phyloP scores from a whole-genome alignment of 495 filamentous ascomycete species.

The Penicillium canariense region DNA sequence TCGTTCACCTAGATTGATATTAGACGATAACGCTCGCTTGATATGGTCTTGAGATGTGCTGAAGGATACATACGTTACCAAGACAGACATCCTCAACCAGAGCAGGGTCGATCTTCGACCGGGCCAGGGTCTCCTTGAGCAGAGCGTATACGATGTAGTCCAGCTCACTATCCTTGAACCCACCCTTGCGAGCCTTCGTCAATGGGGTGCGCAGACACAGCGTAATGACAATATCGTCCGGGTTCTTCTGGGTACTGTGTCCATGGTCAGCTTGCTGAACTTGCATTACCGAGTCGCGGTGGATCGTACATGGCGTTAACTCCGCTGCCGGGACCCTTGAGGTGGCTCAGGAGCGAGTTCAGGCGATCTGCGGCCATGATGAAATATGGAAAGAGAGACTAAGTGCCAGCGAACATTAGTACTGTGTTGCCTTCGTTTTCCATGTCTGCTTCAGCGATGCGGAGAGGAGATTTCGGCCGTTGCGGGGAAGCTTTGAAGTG shows the following conservation, averaged over 20 bases:
- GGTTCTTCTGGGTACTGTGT: slow-evolving; percentile 81
- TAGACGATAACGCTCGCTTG: not conserved
- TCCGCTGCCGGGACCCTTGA: slow-evolving; percentile 55
- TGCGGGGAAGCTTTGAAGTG: slow-evolving; percentile 26
- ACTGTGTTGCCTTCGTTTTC: not conserved
- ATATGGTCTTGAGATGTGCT: not conserved
- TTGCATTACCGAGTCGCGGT: not conserved
- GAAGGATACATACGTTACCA: slow-evolving; percentile 67
- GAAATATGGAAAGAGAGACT: slow-evolving; percentile 13
- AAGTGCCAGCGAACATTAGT: not conserved
- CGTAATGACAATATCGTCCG: slow-evolving; percentile 95
- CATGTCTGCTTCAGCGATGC: not conserved
- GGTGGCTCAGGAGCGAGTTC: slow-evolving; percentile 80
- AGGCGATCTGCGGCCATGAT: slow-evolving; percentile 86
- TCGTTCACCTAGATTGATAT: slow-evolving; percentile 65
- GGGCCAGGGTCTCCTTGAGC: slow-evolving; percentile 69
- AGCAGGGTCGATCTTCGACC: slow-evolving; percentile 74
- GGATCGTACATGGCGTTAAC: slow-evolving; percentile 70
- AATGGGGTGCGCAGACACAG: slow-evolving; percentile 76
- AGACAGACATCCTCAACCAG: slow-evolving; percentile 89
- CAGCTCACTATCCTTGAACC: slow-evolving; percentile 91
- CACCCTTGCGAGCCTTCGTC: slow-evolving; percentile 75
- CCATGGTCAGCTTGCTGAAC: slow-evolving; percentile 7
- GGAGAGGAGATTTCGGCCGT: slow-evolving; percentile 8
- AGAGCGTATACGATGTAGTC: slow-evolving; percentile 81